Evolutionary conservation across 2,329 filamentous ascomycete species (phyloP).

Genomic region (Cercospora citrullina): DNA sequence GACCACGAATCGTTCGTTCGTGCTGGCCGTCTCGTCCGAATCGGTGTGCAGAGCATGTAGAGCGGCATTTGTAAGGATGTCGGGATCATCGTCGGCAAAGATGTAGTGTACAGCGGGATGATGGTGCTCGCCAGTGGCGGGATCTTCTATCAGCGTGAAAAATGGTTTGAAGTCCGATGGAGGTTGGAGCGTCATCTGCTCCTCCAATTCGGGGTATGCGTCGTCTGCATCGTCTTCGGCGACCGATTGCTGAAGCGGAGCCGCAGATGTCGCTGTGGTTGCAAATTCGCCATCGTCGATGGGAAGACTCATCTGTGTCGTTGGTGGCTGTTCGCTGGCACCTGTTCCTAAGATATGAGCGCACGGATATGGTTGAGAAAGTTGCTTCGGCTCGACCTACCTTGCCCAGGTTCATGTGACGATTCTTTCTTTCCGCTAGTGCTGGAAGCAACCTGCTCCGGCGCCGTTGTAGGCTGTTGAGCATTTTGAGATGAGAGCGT

Average conservation of each 20-base stretch:
- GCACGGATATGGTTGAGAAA: not conserved
- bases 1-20: constrained; percentile 57
- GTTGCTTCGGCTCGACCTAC: not conserved
- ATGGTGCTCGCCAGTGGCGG: constrained; percentile 68
- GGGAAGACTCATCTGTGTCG: constrained; percentile 5
- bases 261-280: not conserved
- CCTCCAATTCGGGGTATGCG: constrained; percentile 26
- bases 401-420: not conserved
- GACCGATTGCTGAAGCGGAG: not conserved
- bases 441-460: not conserved
- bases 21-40: constrained; percentile 6
- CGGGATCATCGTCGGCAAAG: constrained; percentile 87
- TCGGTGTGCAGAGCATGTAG: constrained; percentile 52
- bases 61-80: constrained; percentile 68
- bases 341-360: not conserved
- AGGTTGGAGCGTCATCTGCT: constrained; percentile 24
- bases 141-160: constrained; percentile 81
- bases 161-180: constrained; percentile 68
- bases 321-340: not conserved
- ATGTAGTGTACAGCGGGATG: constrained; percentile 90
- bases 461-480: not conserved
- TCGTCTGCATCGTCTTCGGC: constrained; percentile 21
- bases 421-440: not conserved
- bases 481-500: not conserved
- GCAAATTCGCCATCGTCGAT: constrained; percentile 22